Conservation (phyloP, 257 asterid species). For the Sherardia arvensis region DNA sequence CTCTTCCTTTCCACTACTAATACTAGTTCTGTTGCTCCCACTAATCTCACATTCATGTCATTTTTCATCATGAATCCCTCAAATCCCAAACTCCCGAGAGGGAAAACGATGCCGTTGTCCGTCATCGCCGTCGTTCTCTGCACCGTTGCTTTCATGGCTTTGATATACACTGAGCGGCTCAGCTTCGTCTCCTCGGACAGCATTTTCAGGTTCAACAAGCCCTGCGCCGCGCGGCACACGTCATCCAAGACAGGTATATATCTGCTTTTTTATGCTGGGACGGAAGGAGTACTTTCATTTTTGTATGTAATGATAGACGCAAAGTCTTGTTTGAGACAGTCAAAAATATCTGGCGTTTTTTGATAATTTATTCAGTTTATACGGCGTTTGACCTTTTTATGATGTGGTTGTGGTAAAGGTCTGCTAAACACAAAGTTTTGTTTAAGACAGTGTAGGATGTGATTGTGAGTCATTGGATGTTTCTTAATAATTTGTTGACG, state of each 20-base stretch:
- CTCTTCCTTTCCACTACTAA: background rate
- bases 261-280: too few species aligned
- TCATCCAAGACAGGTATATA: conserved; percentile 21
- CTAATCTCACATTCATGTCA: background rate
- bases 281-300: too few species aligned
- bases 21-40: conserved; percentile 5
- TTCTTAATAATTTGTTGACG: too few species aligned
- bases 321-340: too few species aligned
- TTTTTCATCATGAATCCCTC: conserved; percentile 36
- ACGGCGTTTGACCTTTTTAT: too few species aligned
- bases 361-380: too few species aligned
- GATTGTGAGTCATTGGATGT: too few species aligned
- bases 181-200: conserved; percentile 35
- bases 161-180: conserved; percentile 52
- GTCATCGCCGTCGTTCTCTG: conserved; percentile 36
- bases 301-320: too few species aligned
- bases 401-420: too few species aligned
- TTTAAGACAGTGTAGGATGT: too few species aligned
- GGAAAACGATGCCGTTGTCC: conserved; percentile 38
- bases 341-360: too few species aligned
- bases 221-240: conserved; percentile 37
- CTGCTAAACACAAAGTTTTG: too few species aligned
- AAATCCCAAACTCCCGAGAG: conserved; percentile 24
- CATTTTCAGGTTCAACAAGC: conserved; percentile 34
- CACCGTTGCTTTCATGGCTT: conserved; percentile 35